A percentile compares a stretch with the other conserved stretches of the same genome.
Conservation (phyloP, 768 basidiomycete genomes). For the Floccularia luteovirens region DNA sequence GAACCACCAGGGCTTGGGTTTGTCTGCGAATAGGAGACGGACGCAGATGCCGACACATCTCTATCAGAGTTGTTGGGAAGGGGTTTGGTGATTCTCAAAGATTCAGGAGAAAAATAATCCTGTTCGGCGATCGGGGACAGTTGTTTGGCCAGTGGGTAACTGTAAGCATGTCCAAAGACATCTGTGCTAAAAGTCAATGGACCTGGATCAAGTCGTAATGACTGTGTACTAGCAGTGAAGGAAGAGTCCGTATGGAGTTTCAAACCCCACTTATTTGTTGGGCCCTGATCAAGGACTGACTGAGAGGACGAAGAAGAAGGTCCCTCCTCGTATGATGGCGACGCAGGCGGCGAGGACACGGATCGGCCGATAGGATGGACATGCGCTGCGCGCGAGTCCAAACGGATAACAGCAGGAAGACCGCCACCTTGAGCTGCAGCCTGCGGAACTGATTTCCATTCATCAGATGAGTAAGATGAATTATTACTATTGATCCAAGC, state of each 20-base stretch:
- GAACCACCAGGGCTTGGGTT: constrained; percentile 27
- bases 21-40: constrained; percentile 9
- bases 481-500: constrained; percentile 30
- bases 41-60: constrained; percentile 19
- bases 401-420: constrained; percentile 14
- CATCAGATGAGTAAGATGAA: constrained; percentile 7
- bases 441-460: constrained; percentile 4
- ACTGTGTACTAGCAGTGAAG: constrained; percentile 31
- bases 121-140: constrained; percentile 64
- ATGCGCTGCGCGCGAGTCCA: constrained; percentile 8
- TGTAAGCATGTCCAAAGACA: constrained; percentile 25
- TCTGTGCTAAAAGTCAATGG: constrained; percentile 19
- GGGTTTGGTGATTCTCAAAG: constrained; percentile 11
- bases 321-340: constrained; percentile 10
- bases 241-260: constrained; percentile 19
- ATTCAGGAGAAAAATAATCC: constrained; percentile 48
- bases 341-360: constrained; percentile 18
- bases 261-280: constrained; percentile 17
- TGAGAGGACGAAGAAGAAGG: constrained; percentile 17
- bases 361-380: constrained; percentile 15
- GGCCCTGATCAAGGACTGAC: constrained; percentile 10
- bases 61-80: constrained; percentile 20
- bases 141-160: constrained; percentile 35
- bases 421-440: neutral
- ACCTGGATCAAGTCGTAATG: constrained; percentile 29